Base-by-base conservation (phyloP, 768 basidiomycete genomes). In the Multifurca ochricompacta region DNA sequence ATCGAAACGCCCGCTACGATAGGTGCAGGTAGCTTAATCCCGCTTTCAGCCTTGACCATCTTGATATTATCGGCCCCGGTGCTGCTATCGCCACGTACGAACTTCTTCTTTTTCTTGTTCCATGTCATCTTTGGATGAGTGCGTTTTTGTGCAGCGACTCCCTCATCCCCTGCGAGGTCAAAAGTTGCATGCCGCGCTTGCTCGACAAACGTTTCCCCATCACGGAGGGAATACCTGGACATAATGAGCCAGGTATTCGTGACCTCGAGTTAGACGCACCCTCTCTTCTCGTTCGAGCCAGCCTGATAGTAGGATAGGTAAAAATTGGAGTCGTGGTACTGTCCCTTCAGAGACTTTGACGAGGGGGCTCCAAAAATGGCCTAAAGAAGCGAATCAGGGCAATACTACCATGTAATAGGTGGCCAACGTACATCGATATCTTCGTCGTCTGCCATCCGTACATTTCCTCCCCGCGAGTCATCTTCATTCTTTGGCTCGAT, bases 61-160 rank as follows among this genome's bases (percentile, higher is more conserved):
- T 96, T 97, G 63, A 95, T 77, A 67, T 97, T 96, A 67, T 97
- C 92, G 7, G 92, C 81, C 18, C 92, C 95, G 40, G 71, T 76
- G 10, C 91, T 89, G 51, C 91, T 89, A 51, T 83, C 86, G 4
- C 91, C 91, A 62, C 87, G 81, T 37, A 95, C 75, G 60, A 96
- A 96, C 64, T 87, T 91, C 68, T 96, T 96, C 72, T 90, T 94
- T 72, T 93, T 94, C 65, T 90, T 89, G 70, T 97, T 93, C 96
- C 96, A 99, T 27, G 76, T 84, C 64, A 90, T 66, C 59, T 75
- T 77, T 3, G 50, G 52, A 25, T 40, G 44, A 50, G 83, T 85
- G 35, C 78, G 77, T 53, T 77, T 81, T 31, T 80, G 76, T 19
- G 77, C 73, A 9, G 77, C 74, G 10, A 76, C 68, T 7, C 77